Conservation (phyloP, 352 stramenopile species). For the Phytophthora pisi region DNA sequence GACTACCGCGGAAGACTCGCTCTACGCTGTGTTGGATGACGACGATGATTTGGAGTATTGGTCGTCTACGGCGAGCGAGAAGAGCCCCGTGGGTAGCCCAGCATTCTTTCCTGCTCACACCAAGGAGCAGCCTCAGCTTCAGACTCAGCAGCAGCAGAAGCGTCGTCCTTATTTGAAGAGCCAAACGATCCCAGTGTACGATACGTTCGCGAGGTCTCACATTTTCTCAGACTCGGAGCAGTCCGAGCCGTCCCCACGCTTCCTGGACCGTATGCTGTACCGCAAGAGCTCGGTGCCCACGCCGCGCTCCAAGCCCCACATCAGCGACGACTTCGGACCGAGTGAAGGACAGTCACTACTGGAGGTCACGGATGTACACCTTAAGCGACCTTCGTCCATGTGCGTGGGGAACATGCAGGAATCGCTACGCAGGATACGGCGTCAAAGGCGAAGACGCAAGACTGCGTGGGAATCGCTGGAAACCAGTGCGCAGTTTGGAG, state of each 20-base stretch:
- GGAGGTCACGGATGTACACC: constrained; percentile 55
- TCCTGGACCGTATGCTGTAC: constrained; percentile 39
- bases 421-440: constrained; percentile 38
- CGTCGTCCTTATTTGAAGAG: constrained; percentile 39
- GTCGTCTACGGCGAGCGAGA: constrained; percentile 37
- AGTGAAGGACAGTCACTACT: constrained; percentile 59
- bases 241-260: constrained; percentile 55
- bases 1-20: constrained; percentile 7
- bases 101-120: constrained; percentile 5
- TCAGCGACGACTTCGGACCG: constrained; percentile 25
- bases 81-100: constrained; percentile 16
- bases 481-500: constrained; percentile 60
- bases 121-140: background rate
- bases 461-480: constrained; percentile 67
- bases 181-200: constrained; percentile 36
- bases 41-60: constrained; percentile 39
- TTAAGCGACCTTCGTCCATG: constrained; percentile 63
- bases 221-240: constrained; percentile 62
- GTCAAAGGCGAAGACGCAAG: constrained; percentile 46
- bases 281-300: constrained; percentile 69
- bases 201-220: constrained; percentile 32
- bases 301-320: constrained; percentile 45
- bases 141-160: constrained; percentile 17
- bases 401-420: constrained; percentile 57
- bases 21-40: constrained; percentile 36